Base-by-base conservation (phyloP, 352 stramenopile genomes). In the Pythium inflatum region DNA sequence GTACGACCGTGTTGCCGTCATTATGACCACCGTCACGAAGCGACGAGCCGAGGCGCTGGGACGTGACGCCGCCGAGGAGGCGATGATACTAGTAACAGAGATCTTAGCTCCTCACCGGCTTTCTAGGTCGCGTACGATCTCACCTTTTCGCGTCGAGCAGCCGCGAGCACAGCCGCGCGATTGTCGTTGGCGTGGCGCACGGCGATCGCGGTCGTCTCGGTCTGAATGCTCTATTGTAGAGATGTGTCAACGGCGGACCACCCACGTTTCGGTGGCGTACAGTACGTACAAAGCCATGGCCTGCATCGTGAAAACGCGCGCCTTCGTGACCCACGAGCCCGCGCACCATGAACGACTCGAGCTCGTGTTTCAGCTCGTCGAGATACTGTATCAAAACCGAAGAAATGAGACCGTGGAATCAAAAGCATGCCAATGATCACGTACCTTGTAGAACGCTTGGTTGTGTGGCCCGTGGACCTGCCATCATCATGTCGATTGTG, bases 401-500 rank as follows among this genome's bases (percentile, higher is more conserved):
- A 43, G 36, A 9, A 43, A 43, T 43, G 36, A 43, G 36, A 43
- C 9, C 16, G 16, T 9, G 36, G 16, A 16, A 43, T 43, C 9
- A 43, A 9, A 16, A 43, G 36, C n/a, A n/a, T n/a, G n/a, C n/a
- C n/a, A n/a, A n/a, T n/a, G n/a, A n/a, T n/a, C 51, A 46, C 38
- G 31, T 62, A 83, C 78, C 53, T 80, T 83, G 72, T 92, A 92
- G 55, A 92, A 92, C 7, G 70, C 79, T 25, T 83, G 70, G 54
- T 92, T 88, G 67, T 92, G 84, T 0, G 82, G 82, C 13, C 84
- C 82, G 36, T 90, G 77, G 27, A 73, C 55, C 73, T 79, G 41
- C 14, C 38, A 20, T 30, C 11, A 38, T 43, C 9, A 43, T 9
- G n/a, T n/a, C n/a, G n/a, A n/a, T n/a, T n/a, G n/a, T n/a, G n/a